Percentiles rank a stretch among this genome's conserved stretches.
These are phyloP conservation scores for Pseudonitzschia pungens DNA, from an alignment of 108 stramenopile species.

Conservation along the genomic window DNA sequence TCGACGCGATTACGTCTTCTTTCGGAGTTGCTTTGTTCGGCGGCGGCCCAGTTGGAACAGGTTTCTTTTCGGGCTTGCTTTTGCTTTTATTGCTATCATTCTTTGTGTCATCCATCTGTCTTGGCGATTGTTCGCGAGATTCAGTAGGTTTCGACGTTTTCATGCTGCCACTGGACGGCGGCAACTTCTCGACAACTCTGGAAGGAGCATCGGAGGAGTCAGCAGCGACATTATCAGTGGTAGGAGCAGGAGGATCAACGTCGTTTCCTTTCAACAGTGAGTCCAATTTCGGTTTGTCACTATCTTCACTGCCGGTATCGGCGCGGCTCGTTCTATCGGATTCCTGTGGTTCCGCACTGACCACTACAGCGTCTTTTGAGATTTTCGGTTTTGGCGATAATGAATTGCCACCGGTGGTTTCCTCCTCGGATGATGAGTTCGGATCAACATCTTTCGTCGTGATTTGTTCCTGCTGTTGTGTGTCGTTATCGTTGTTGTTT, in stretches of 20 bases:
- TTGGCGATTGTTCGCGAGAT: too few relatives aligned
- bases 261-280: too few relatives aligned
- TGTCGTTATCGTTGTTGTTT: not conserved
- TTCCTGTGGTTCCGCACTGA: too few relatives aligned
- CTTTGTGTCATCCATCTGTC: not conserved
- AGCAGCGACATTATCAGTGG: not conserved
- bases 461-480: too few relatives aligned
- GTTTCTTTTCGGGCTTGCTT: not conserved
- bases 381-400: too few relatives aligned
- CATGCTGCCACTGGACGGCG: not conserved
- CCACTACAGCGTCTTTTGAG: too few relatives aligned
- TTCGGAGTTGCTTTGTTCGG: not conserved
- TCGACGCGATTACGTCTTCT: not conserved
- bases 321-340: too few relatives aligned
- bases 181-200: not conserved
- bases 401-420: too few relatives aligned
- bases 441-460: too few relatives aligned
- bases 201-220: not conserved
- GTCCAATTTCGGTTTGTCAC: too few relatives aligned
- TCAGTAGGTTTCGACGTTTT: not conserved
- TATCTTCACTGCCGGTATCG: too few relatives aligned
- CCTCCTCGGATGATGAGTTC: too few relatives aligned
- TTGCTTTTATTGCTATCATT: slow-evolving; percentile 5
- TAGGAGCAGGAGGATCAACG: not conserved
- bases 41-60: not conserved